Conservation (phyloP, 2,329 filamentous ascomycete species). For the Diplodia scrobiculata region DNA sequence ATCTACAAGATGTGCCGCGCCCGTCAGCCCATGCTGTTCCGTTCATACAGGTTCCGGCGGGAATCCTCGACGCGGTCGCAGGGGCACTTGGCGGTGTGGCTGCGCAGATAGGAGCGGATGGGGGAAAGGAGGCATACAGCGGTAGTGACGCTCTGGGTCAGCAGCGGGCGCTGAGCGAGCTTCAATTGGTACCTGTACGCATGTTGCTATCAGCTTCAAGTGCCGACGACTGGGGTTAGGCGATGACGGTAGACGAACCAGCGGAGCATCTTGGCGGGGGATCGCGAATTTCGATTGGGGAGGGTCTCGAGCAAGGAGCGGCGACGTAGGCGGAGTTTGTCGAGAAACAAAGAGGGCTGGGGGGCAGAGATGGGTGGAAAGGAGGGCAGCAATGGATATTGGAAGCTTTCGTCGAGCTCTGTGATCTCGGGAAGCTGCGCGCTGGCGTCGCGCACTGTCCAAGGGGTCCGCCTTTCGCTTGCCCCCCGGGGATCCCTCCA, state of each 20-base stretch:
- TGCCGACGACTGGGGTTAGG: conserved; percentile 32
- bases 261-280: conserved; percentile 44
- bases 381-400: conserved; percentile 7
- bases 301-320: neutral
- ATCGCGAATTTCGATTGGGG: neutral
- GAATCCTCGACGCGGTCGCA: conserved; percentile 1
- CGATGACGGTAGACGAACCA: conserved; percentile 42
- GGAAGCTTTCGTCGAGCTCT: conserved; percentile 23
- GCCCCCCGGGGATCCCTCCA: conserved; percentile 11
- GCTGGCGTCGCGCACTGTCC: conserved; percentile 20
- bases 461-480: conserved; percentile 21
- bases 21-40: conserved; percentile 5
- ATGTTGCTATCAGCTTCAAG: conserved; percentile 24
- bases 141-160: conserved; percentile 89
- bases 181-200: conserved; percentile 75
- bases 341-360: neutral
- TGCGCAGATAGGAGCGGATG: neutral
- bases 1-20: conserved; percentile 51
- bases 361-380: neutral
- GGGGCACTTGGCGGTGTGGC: neutral
- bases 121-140: conserved; percentile 52
- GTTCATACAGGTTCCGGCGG: conserved; percentile 14
- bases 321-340: neutral
- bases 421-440: conserved; percentile 18
- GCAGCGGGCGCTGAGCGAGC: conserved; percentile 76